Base-by-base conservation (phyloP, 495 filamentous ascomycete species). In the Aspergillus egyptiacus region DNA sequence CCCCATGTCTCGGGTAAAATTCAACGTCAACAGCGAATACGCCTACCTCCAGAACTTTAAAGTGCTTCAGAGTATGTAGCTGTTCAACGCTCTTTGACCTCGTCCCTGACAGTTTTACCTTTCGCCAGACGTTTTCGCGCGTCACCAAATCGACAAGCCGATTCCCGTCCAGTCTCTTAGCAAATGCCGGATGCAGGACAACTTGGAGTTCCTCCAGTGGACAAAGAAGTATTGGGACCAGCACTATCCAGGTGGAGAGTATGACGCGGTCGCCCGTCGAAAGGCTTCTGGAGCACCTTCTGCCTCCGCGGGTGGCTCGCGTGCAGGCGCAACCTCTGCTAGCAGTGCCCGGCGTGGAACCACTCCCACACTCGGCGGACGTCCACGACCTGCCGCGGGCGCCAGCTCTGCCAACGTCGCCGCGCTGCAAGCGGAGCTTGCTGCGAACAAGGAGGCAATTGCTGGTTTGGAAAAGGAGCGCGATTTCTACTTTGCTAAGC, bases 141-240 rank as follows among this genome's bases (percentile, higher is more conserved):
- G 83, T 56, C 91, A 97, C 71, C 66, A 76, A 28, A 80, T 98
- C 66, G 89, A 96, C 46, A 88, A 87, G 57, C 82, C 83, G 19
- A 81, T 97, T 52, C 90, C 89, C 55, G 85, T 96, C 58, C 83
- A 95, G 66, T 72, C 79, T 55, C 83, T 98, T 47, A 78, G 89
- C 54, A 97, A 96, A 70, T 98, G 93, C 77, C 95, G 94, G 73
- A 97, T 98, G 88, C 93, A 98, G 72, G 93, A 98, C 66, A 98
- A 98, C 73, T 89, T 98, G 52, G 94, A 96, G 62, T 98, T 97
- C 69, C 80, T 98, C 27, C 93, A 98, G 73, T 98, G 88, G 87
- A 83, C 79, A 44, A 97, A 97, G 79, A 73, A 76, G 54, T 95
- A 89, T 72, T 98, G 93, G 93, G 94, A 98, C 63, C 91, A 96